phyloP scores from a whole-genome alignment of 2,329 filamentous ascomycete genomes.

The Aureobasidium sp. region DNA sequence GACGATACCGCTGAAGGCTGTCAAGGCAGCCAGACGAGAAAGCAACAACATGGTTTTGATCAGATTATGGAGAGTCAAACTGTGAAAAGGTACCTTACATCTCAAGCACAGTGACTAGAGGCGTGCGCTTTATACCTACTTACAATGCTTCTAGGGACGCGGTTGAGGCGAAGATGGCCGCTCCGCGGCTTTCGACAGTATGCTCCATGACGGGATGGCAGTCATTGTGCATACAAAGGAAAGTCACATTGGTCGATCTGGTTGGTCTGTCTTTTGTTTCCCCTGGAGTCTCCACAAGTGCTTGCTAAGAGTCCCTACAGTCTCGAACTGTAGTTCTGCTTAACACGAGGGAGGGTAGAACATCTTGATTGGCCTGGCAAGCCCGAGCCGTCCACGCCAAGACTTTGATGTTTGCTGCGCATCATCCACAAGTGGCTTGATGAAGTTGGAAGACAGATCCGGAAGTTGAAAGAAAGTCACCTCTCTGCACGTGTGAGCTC shows the following conservation, averaged over 20 bases:
- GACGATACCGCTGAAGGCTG: not conserved
- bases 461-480: no score
- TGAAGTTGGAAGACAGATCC: no score
- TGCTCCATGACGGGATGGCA: not conserved
- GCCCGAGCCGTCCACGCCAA: not conserved
- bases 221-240: not conserved
- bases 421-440: not conserved
- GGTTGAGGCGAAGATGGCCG: not conserved
- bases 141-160: not conserved
- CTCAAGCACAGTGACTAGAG: not conserved
- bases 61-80: not conserved
- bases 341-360: not conserved
- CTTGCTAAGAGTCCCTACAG: not conserved
- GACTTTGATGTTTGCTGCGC: not conserved
- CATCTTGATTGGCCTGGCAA: not conserved
- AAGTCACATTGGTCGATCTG: not conserved
- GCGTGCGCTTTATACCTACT: not conserved
- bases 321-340: not conserved
- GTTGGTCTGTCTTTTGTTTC: not conserved
- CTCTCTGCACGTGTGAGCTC: no score
- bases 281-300: not conserved
- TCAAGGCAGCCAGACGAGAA: slow-evolving; percentile 3
- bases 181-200: not conserved
- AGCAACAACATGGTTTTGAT: not conserved
- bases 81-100: not conserved